Evolutionary conservation across 345 rosid species (phyloP), one percentile per base, ranked within the genome.

Genomic region (Pistacia atlantica): DNA sequence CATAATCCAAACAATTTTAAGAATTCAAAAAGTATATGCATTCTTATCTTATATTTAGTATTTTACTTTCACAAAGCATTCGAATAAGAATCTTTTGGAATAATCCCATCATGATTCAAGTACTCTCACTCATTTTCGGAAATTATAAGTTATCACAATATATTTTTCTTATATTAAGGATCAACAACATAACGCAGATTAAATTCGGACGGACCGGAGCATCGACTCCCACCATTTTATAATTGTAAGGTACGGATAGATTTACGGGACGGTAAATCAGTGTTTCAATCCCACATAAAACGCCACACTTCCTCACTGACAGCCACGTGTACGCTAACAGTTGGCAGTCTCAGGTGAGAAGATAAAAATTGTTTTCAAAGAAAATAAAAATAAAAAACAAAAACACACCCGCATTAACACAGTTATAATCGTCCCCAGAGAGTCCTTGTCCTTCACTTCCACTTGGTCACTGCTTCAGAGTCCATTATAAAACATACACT

Each of bases 1-100:
- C 51, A 46, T 6, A 1, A 46, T 46, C 51, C 51, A 46, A 46
- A 46, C 51, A 46, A 46, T 31, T 91, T 95, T 78, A 94, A 6
- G 46, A 42, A 5, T 42, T 42, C 46, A 42, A 42, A 42, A 42
- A 42, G 46, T 31, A 31, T 31, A 31, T 31, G 33, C 33, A 2
- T 31, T 31, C 33, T 31, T 31, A 31, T 31, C 33, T 31, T 31
- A 31, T 31, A 2, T 31, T 31, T 31, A 31, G 33, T 31, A 31
- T 31, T 42, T 42, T 5, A 42, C 46, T 42, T 42, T 42, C 8
- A 6, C 8, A 42, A 42, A 42, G 46, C 46, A 7, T 42, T 42
- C 9, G 9, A 8, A 42, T 42, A 42, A 42, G 46, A 42, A 42
- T 42, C 46, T 42, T 7, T 5, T 42, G 46, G 46, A 42, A 42